phyloP scores from a whole-genome alignment of 257 asterid species.

The Asclepias syriaca region DNA sequence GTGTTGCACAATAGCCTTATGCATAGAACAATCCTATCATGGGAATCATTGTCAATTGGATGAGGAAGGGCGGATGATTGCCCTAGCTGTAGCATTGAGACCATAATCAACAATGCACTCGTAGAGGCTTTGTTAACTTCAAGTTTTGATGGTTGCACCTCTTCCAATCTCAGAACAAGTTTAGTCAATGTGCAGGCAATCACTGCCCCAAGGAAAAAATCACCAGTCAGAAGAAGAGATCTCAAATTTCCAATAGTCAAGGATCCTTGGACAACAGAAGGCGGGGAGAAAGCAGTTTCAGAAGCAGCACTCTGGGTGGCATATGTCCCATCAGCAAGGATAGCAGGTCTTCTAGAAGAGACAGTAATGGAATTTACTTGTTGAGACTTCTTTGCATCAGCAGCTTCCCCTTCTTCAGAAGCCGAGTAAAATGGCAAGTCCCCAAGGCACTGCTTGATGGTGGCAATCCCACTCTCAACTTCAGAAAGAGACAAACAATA shows the following conservation, averaged over 20 bases:
- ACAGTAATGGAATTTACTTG: slow-evolving; percentile 67
- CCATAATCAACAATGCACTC: slow-evolving; percentile 62
- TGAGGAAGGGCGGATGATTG: slow-evolving; percentile 85
- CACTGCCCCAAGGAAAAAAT: slow-evolving; percentile 91
- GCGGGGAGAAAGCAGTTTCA: slow-evolving; percentile 79
- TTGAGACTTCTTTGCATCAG: slow-evolving; percentile 72
- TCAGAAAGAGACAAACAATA: slow-evolving; percentile 83
- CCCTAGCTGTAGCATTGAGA: slow-evolving; percentile 85
- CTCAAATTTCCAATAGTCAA: slow-evolving; percentile 64
- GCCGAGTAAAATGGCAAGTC: slow-evolving; percentile 76
- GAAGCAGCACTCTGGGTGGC: slow-evolving; percentile 99
- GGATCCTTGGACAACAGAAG: slow-evolving; percentile 73
- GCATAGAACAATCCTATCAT: slow-evolving; percentile 76
- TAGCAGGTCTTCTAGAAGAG: slow-evolving; percentile 90
- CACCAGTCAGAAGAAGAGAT: slow-evolving; percentile 89
- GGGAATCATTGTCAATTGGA: slow-evolving; percentile 89
- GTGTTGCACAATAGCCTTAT: slow-evolving; percentile 65
- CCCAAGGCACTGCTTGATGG: slow-evolving; percentile 93
- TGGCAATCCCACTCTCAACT: slow-evolving; percentile 78
- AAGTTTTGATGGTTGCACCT: slow-evolving; percentile 71
- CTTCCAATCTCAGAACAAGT: slow-evolving; percentile 77
- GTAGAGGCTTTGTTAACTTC: slow-evolving; percentile 76
- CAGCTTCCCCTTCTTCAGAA: slow-evolving; percentile 71
- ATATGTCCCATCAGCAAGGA: slow-evolving; percentile 95
- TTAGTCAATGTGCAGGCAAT: slow-evolving; percentile 82